Base-by-base conservation (phyloP, 2,329 filamentous ascomycete species). In the Gaeumannomyces sp. region DNA sequence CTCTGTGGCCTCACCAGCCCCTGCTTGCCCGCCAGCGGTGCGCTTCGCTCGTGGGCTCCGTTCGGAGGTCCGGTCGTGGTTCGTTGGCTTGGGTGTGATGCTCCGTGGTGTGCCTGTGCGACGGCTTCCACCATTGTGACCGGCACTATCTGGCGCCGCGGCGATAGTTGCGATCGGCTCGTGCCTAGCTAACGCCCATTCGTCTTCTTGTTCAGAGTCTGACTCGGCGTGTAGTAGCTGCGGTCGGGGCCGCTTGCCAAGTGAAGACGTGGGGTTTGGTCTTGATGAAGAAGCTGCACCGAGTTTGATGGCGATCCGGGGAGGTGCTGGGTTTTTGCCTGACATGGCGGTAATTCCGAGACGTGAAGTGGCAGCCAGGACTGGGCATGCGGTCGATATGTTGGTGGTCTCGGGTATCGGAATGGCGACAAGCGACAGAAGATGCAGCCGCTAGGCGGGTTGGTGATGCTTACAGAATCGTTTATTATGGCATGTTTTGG, bases 251-350 rank as follows among this genome's bases (percentile, higher is more conserved):
- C 81, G 79, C 70, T 85, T 85, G 66, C 82, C 82, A 19, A 85
- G 72, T 4, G 75, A 70, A 4, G 81, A 80, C 0, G 79, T 72
- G 4, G 78, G 78, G 22, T 74, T 72, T 11, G 74, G 69, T 22
- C 74, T 76, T 27, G 71, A 67, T 31, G 70, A 66, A 53, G 73
- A 75, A 22, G 70, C 67, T 63, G 73, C 67, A 50, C 79, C 78
- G 56, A 84, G 77, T 64, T 79, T 83, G 60, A 84, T 83, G 67
- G 81, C 80, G 70, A 84, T 83, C 31, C 80, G 72, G 11, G 71
- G 68, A 16, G 71, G 68, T 59, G 70, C 76, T 16, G 75, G 73
- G 64, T 70, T 73, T 59, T 74, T 70, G 56, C 76, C 73, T 14
- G 78, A 69, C 80, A 82, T 82, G 50, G 66, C 57, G 22, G 31